phyloP scores from a whole-genome alignment of 2,329 filamentous ascomycete species.

The Sarocladiaceae sp. region DNA sequence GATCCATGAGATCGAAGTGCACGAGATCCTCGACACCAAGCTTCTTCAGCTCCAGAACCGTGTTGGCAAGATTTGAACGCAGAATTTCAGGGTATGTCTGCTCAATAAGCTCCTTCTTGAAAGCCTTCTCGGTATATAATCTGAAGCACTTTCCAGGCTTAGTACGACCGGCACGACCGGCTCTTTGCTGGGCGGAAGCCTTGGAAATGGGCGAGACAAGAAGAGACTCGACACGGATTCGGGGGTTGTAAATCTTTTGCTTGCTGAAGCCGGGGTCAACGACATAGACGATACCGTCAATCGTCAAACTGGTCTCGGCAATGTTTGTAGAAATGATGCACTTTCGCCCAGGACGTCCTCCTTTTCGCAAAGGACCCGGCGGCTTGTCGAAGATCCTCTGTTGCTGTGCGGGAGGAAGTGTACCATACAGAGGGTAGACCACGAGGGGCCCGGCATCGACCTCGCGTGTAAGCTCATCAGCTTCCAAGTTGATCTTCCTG shows the following conservation, averaged over 20 bases:
- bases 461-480: slow-evolving; percentile 85
- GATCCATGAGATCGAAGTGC: slow-evolving; percentile 98
- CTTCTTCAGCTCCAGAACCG: slow-evolving; percentile 94
- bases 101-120: slow-evolving; percentile 96
- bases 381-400: slow-evolving; percentile 92
- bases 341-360: slow-evolving; percentile 85
- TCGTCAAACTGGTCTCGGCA: slow-evolving; percentile 93
- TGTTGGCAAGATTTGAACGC: slow-evolving; percentile 88
- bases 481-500: slow-evolving; percentile 83
- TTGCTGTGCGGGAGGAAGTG: slow-evolving; percentile 85
- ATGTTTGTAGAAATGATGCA: slow-evolving; percentile 95
- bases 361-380: slow-evolving; percentile 63
- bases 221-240: slow-evolving; percentile 91
- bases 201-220: slow-evolving; percentile 98
- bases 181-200: slow-evolving; percentile 92
- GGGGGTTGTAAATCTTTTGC: slow-evolving; percentile 98
- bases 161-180: slow-evolving; percentile 98
- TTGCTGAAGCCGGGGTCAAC: slow-evolving; percentile 99
- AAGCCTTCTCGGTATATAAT: slow-evolving; percentile 88
- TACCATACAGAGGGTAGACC: slow-evolving; percentile 91
- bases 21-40: slow-evolving; percentile 92
- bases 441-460: slow-evolving; percentile 84
- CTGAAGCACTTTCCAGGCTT: slow-evolving; percentile 97
- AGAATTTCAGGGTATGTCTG: slow-evolving; percentile 96
- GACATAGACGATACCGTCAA: slow-evolving; percentile 97